Conservation (phyloP, 805 yeast genomes). For the Yueomyces sp. region DNA sequence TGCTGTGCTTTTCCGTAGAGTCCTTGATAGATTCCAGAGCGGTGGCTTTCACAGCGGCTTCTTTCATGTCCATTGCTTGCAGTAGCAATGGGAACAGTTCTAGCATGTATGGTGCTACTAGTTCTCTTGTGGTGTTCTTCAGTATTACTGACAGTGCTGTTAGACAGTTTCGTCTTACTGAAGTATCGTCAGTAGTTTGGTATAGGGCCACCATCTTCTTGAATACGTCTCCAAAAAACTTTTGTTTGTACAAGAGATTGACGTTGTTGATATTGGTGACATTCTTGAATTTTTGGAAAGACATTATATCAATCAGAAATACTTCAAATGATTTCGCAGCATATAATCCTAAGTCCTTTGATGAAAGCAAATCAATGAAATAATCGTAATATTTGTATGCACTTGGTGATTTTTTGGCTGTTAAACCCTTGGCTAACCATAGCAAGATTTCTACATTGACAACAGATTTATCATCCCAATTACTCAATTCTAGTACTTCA, state of each 20-base stretch:
- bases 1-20: constrained; percentile 42
- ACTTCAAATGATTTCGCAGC: constrained; percentile 49
- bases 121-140: constrained; percentile 46
- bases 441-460: constrained; percentile 38
- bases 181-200: constrained; percentile 15
- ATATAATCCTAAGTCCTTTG: constrained; percentile 22
- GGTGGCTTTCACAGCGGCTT: constrained; percentile 40
- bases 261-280: constrained; percentile 39
- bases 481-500: constrained; percentile 4
- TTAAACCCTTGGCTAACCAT: constrained; percentile 64
- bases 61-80: constrained; percentile 41
- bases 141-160: constrained; percentile 56
- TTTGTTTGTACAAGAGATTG: constrained; percentile 67
- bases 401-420: constrained; percentile 39
- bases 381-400: constrained; percentile 24
- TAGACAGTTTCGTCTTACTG: constrained; percentile 38
- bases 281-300: constrained; percentile 37
- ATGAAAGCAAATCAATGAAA: constrained; percentile 26
- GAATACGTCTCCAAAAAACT: constrained; percentile 48
- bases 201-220: constrained; percentile 41
- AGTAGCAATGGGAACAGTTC: constrained; percentile 59
- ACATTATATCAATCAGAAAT: constrained; percentile 51
- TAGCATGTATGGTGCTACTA: constrained; percentile 51
- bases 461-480: constrained; percentile 8
- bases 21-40: constrained; percentile 47